phyloP scores from a whole-genome alignment of 768 basidiomycete species.

The Phanerochaete carnosa region DNA sequence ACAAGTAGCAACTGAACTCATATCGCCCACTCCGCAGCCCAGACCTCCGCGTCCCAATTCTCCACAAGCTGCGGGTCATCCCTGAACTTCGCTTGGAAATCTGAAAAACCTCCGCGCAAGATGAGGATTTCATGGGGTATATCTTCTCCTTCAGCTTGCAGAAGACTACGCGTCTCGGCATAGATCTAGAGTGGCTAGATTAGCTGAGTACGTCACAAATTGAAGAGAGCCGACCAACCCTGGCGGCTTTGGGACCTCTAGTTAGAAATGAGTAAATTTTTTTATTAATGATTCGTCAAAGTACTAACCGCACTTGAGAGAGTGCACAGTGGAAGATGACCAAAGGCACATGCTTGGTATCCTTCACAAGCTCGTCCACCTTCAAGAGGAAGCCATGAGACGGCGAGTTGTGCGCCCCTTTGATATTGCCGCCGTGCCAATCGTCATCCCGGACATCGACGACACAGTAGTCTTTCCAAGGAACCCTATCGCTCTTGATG shows the following conservation, averaged over 20 bases:
- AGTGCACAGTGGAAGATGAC: constrained; percentile 79
- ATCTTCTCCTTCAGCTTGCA: constrained; percentile 38
- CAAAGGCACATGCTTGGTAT: constrained; percentile 56
- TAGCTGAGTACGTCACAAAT: background rate
- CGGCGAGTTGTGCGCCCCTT: constrained; percentile 57
- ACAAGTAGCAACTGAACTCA: background rate
- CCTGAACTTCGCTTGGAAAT: constrained; percentile 72
- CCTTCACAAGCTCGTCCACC: constrained; percentile 56
- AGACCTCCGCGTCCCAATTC: constrained; percentile 69
- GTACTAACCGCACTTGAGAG: constrained; percentile 70
- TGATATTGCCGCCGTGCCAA: constrained; percentile 76
- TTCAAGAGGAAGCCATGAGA: constrained; percentile 53
- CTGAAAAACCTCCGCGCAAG: constrained; percentile 68
- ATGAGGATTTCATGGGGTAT: constrained; percentile 58
- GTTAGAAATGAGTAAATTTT: background rate
- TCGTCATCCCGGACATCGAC: constrained; percentile 88
- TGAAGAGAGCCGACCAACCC: constrained; percentile 38
- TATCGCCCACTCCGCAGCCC: constrained; percentile 42
- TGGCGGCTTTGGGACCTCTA: constrained; percentile 78
- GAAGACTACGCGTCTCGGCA: constrained; percentile 52
- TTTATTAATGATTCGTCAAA: background rate
- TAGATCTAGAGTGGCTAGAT: constrained; percentile 48
- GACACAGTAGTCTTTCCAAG: constrained; percentile 66
- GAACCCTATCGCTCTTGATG: constrained; percentile 61
- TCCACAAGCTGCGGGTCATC: constrained; percentile 70